Conservation (phyloP, 768 basidiomycete genomes). For the Paxillus ammoniavirescens region DNA sequence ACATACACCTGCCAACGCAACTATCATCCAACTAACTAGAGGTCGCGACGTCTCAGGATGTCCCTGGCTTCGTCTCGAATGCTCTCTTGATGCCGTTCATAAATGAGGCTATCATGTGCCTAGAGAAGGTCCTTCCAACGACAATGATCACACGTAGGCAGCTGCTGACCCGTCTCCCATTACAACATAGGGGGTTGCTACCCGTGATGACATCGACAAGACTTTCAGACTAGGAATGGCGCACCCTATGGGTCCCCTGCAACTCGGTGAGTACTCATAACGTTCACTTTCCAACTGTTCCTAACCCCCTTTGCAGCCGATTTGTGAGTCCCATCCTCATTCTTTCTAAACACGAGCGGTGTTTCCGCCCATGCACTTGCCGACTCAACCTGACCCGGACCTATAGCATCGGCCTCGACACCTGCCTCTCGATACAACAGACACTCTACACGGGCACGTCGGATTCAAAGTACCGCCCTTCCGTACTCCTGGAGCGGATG, state of each 20-base stretch:
- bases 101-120: slow-evolving; percentile 93
- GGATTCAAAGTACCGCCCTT: slow-evolving; percentile 94
- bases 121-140: slow-evolving; percentile 67
- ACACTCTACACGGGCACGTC: slow-evolving; percentile 86
- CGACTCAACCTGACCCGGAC: background rate
- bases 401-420: slow-evolving; percentile 91
- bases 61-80: slow-evolving; percentile 94
- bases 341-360: no score
- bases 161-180: background rate
- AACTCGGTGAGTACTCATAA: slow-evolving; percentile 54
- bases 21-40: slow-evolving; percentile 44
- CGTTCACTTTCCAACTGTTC: background rate
- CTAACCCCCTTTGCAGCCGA: slow-evolving; percentile 23
- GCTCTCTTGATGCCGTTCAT: slow-evolving; percentile 96
- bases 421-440: slow-evolving; percentile 90
- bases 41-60: slow-evolving; percentile 88
- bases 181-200: slow-evolving; percentile 73
- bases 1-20: background rate
- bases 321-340: slow-evolving; percentile 22
- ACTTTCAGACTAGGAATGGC: slow-evolving; percentile 93
- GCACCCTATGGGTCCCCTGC: slow-evolving; percentile 92
- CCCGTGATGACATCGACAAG: slow-evolving; percentile 92
- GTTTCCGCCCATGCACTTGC: background rate
- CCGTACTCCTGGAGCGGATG: slow-evolving; percentile 89
- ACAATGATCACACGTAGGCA: background rate